Percentiles rank a stretch among this genome's conserved stretches.
Evolutionary conservation across 2,329 filamentous ascomycete species (phyloP).

Genomic region (Microcyclospora tardicrescens): DNA sequence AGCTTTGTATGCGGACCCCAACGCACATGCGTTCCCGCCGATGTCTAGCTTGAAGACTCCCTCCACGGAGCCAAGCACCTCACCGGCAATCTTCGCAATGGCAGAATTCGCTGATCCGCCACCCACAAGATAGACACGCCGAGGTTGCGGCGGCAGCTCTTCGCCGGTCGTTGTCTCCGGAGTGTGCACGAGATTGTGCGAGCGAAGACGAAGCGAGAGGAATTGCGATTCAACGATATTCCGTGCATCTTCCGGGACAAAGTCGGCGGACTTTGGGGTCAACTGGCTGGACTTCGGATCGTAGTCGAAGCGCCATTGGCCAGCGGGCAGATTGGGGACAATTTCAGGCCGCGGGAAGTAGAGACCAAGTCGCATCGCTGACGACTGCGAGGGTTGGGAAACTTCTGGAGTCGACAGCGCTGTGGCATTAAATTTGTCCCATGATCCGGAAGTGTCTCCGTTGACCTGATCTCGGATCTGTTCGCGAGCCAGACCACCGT

Average conservation of each 20-base stretch:
- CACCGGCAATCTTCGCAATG: constrained; percentile 71
- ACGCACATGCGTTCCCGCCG: constrained; percentile 84
- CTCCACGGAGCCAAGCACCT: constrained; percentile 78
- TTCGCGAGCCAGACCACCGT: constrained; percentile 86
- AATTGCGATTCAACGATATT: constrained; percentile 91
- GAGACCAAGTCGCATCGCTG: constrained; percentile 69
- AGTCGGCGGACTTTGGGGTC: constrained; percentile 27
- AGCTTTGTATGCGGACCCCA: constrained; percentile 91
- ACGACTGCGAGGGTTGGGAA: constrained; percentile 39
- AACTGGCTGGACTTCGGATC: constrained; percentile 34
- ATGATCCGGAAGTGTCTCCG: constrained; percentile 39
- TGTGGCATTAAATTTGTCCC: constrained; percentile 68
- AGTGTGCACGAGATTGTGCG: constrained; percentile 54
- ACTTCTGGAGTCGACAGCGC: constrained; percentile 58
- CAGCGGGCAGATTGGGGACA: constrained; percentile 76
- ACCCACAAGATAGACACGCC: constrained; percentile 85
- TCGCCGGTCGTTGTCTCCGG: constrained; percentile 27
- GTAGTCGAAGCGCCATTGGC: constrained; percentile 73
- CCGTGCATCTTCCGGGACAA: constrained; percentile 55
- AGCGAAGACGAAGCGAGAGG: constrained; percentile 77
- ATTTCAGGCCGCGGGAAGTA: constrained; percentile 94
- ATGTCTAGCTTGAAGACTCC: constrained; percentile 91
- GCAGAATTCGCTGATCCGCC: constrained; percentile 82
- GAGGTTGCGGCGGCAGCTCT: constrained; percentile 64
- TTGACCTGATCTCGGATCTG: constrained; percentile 74